phyloP scores from a whole-genome alignment of 2,329 filamentous ascomycete species.

The Cladosporium sp. region DNA sequence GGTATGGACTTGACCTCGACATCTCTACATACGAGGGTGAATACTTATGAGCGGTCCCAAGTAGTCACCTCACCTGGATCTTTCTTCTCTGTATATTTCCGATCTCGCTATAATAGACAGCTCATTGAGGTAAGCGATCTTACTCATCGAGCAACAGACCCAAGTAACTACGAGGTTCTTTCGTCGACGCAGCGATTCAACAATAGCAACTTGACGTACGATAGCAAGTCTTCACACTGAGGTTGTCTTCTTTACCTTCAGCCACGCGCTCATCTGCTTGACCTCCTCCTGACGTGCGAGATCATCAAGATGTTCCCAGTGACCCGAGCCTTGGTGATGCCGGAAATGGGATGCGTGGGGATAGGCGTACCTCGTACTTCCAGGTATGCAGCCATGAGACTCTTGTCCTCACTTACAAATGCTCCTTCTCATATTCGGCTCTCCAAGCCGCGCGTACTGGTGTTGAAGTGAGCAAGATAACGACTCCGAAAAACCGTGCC shows the following conservation, averaged over 20 bases:
- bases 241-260: background rate
- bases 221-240: background rate
- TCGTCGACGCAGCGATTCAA: background rate
- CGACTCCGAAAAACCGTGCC: background rate
- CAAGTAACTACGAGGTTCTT: background rate
- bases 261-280: background rate
- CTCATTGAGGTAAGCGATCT: background rate
- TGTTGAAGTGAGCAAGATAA: background rate
- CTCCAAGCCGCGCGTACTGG: background rate
- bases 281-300: background rate
- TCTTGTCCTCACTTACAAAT: background rate
- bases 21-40: background rate
- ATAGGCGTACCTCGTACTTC: background rate
- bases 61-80: background rate
- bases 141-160: background rate
- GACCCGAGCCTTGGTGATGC: background rate
- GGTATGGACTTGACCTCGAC: background rate
- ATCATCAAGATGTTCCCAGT: background rate
- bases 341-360: background rate
- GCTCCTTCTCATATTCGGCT: background rate
- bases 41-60: background rate
- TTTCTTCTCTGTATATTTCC: too few relatives aligned
- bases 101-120: too few relatives aligned
- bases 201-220: background rate
- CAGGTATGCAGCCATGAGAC: background rate